These are phyloP conservation scores for Senna tora DNA, from an alignment of 306 rosid species.

Conservation along the genomic window DNA sequence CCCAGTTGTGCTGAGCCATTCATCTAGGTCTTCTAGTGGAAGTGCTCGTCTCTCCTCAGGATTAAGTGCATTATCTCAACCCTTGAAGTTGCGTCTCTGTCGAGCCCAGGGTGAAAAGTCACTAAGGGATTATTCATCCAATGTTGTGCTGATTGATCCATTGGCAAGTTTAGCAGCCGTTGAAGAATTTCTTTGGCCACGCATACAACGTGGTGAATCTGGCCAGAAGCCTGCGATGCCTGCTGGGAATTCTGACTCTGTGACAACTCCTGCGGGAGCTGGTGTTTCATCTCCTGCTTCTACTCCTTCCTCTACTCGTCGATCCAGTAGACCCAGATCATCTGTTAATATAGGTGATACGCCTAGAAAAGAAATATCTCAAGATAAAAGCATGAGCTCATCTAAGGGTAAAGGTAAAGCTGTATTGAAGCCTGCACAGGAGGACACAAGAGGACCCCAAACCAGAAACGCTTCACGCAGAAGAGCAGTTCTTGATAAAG, in stretches of 20 bases:
- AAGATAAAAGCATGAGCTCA: slow-evolving; percentile 78
- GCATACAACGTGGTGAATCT: slow-evolving; percentile 87
- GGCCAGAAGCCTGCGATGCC: slow-evolving; percentile 70
- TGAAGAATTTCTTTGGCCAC: slow-evolving; percentile 98
- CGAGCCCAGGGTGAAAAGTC: slow-evolving; percentile 94
- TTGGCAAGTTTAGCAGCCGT: slow-evolving; percentile 95
- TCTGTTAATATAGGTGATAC: slow-evolving; percentile 79
- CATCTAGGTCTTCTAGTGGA: slow-evolving; percentile 89
- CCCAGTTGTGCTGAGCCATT: slow-evolving; percentile 95
- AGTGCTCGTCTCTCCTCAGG: slow-evolving; percentile 96
- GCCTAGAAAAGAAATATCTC: slow-evolving; percentile 61
- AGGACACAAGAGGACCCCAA: slow-evolving; percentile 86
- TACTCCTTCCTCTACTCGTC: slow-evolving; percentile 72
- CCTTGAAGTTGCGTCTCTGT: slow-evolving; percentile 91
- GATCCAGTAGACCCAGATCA: slow-evolving; percentile 83
- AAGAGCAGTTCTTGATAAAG: slow-evolving; percentile 77
- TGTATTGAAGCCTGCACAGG: slow-evolving; percentile 82
- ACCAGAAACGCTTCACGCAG: slow-evolving; percentile 92
- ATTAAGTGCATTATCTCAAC: slow-evolving; percentile 87
- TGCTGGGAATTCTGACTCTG: slow-evolving; percentile 83
- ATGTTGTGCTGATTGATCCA: slow-evolving; percentile 92
- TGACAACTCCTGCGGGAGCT: slow-evolving; percentile 70
- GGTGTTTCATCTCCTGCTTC: slow-evolving; percentile 74
- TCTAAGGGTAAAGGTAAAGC: slow-evolving; percentile 98
- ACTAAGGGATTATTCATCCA: slow-evolving; percentile 89